Conservation (phyloP, 164 flowering plant species). For the Vitis rupestris region DNA sequence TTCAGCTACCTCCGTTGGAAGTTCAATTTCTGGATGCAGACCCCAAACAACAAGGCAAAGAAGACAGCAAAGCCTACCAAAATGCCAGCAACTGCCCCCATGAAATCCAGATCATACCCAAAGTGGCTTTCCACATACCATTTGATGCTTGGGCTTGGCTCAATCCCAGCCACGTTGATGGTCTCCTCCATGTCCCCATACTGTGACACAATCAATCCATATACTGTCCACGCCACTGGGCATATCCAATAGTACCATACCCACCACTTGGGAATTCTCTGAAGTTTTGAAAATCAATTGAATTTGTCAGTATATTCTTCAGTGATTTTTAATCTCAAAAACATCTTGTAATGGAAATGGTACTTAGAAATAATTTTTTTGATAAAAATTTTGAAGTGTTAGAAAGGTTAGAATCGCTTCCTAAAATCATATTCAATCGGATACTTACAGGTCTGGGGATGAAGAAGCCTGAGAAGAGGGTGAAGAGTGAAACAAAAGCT, state of each 20-base stretch:
- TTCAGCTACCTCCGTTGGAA: constrained; percentile 68
- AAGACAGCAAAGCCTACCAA: constrained; percentile 67
- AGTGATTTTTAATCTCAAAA: too few species aligned
- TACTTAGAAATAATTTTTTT: too few species aligned
- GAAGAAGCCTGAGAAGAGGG: too few species aligned
- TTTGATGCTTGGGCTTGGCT: constrained; percentile 31
- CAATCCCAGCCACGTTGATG: constrained; percentile 43
- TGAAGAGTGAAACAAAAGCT: too few species aligned
- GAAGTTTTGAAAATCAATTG: constrained; percentile 14
- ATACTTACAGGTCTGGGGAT: too few species aligned
- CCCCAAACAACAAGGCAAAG: constrained; percentile 74
- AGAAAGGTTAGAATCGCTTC: too few species aligned
- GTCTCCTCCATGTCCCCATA: constrained; percentile 53
- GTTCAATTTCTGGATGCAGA: constrained; percentile 64
- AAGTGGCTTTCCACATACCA: constrained; percentile 47
- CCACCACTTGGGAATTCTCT: constrained; percentile 92
- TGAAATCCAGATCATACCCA: constrained; percentile 63
- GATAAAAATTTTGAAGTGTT: too few species aligned
- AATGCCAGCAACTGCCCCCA: constrained; percentile 76
- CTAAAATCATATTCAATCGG: too few species aligned
- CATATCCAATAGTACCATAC: constrained; percentile 90
- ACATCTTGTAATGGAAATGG: too few species aligned
- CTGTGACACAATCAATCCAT: constrained; percentile 74
- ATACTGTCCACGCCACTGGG: constrained; percentile 91
- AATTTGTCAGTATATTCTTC: too few species aligned